These are phyloP conservation scores for Diplocarpon rosae DNA, from an alignment of 2,329 filamentous ascomycete species.

Conservation along the genomic window DNA sequence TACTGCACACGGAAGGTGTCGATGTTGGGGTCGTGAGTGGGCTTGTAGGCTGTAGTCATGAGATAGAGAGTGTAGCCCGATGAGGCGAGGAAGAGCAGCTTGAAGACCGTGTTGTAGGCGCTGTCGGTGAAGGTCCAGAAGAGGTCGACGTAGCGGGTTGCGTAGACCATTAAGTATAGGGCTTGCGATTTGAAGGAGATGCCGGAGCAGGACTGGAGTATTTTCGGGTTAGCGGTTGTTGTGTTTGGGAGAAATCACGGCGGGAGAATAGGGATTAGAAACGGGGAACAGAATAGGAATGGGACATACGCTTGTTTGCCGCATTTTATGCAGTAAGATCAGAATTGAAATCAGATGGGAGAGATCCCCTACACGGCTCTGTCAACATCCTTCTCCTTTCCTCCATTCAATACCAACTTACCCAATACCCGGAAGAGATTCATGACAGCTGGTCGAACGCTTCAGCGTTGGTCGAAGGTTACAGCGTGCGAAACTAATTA, in stretches of 20 bases:
- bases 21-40: constrained; percentile 90
- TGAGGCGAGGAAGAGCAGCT: constrained; percentile 83
- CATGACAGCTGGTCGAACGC: constrained; percentile 36
- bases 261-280: background rate
- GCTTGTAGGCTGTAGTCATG: constrained; percentile 96
- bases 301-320: constrained; percentile 65
- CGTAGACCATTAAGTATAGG: constrained; percentile 86
- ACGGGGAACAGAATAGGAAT: background rate
- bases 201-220: constrained; percentile 77
- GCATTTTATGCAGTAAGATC: constrained; percentile 95
- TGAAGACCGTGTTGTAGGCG: constrained; percentile 89
- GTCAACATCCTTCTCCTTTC: constrained; percentile 3
- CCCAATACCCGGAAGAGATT: constrained; percentile 61
- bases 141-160: constrained; percentile 88
- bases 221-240: constrained; percentile 20
- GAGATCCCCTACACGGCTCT: constrained; percentile 59
- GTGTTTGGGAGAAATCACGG: constrained; percentile 5
- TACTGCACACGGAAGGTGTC: constrained; percentile 98
- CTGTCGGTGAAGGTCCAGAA: constrained; percentile 64
- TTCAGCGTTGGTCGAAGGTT: constrained; percentile 8
- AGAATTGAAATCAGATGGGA: constrained; percentile 91
- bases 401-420: constrained; percentile 29
- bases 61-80: constrained; percentile 94
- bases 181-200: constrained; percentile 99
- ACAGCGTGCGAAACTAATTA: constrained; percentile 2